phyloP scores from a whole-genome alignment of 148 eudicot species.

The Rhododendron griersonianum region DNA sequence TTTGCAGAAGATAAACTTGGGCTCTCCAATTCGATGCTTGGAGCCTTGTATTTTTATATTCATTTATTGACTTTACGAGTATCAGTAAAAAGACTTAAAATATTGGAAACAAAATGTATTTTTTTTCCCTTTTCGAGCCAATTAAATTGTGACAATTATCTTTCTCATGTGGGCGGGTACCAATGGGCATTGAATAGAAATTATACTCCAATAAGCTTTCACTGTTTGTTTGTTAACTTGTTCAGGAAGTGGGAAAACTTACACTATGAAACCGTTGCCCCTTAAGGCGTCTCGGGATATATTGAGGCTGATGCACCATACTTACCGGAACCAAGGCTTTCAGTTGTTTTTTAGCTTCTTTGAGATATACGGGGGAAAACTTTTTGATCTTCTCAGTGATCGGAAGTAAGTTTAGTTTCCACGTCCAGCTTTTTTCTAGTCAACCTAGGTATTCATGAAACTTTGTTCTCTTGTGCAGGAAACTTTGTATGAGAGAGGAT shows the following conservation, averaged over 20 bases:
- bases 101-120: not conserved
- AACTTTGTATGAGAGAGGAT: constrained; percentile 96
- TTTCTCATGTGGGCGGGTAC: not conserved
- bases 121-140: not conserved
- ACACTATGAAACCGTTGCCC: constrained; percentile 96
- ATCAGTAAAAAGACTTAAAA: not conserved
- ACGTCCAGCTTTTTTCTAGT: not conserved
- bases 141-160: not conserved
- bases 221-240: constrained; percentile 14
- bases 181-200: not conserved
- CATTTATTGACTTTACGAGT: not conserved
- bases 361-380: constrained; percentile 98
- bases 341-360: constrained; percentile 93
- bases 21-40: not conserved
- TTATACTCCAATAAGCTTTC: not conserved
- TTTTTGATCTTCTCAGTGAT: constrained; percentile 87
- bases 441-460: not conserved
- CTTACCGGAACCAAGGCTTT: constrained; percentile 88
- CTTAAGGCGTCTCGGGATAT: constrained; percentile 87
- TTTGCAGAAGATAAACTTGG: not conserved
- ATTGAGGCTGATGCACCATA: constrained; percentile 84
- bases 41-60: not conserved
- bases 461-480: constrained; percentile 39
- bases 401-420: constrained; percentile 58
- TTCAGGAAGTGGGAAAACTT: constrained; percentile 97